Evolutionary conservation across 129 eudicot species (phyloP), one percentile per base, ranked within the genome.

Genomic region (Flaveria sonorensis): DNA sequence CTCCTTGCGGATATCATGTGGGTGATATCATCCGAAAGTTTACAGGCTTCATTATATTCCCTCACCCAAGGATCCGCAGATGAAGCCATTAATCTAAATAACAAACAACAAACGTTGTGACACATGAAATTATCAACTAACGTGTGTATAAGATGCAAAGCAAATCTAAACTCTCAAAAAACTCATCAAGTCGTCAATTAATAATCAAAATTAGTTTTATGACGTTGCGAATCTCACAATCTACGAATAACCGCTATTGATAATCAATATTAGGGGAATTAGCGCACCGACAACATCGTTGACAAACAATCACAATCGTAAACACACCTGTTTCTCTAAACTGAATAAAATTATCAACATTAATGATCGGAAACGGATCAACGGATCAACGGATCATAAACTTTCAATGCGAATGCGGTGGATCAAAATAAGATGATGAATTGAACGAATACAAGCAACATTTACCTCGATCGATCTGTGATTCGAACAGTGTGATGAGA

Each of bases 31-130:
- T 91, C 97, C 1, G 88, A 82, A 71, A 91, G 88, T 79, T 88
- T 91, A 62, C 73, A 82, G n/a, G 93, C 89, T 80, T 91, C 97
- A 42, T 86, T 88, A 78, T 86, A 91, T 76, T 91, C 93, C 81
- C 83, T 83, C 60, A 87, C 83, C 97, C 97, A 91, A 26, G 88
- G 75, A 80, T 91, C 97, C 24, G 76, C 71, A 43, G 89, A 82
- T 43, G 91, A 78, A 52, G 89, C 97, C 97, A 88, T 91, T 42
- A 66, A 83, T 79, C 78, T 69, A 32, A 62, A 62, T 57, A 7
- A 70, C 52, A 72, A 66, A 76, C 67, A 53, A 26, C 69, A 76
- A 52, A 36, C 21, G 10, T 2, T 16, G 39, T 28, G 15, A 47
- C 61, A 60, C 42, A 28, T 77, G 47, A 69, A 68, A 57, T n/a